These are phyloP conservation scores for Brassica nigra DNA, from an alignment of 345 rosid genomes.

Conservation along the genomic window DNA sequence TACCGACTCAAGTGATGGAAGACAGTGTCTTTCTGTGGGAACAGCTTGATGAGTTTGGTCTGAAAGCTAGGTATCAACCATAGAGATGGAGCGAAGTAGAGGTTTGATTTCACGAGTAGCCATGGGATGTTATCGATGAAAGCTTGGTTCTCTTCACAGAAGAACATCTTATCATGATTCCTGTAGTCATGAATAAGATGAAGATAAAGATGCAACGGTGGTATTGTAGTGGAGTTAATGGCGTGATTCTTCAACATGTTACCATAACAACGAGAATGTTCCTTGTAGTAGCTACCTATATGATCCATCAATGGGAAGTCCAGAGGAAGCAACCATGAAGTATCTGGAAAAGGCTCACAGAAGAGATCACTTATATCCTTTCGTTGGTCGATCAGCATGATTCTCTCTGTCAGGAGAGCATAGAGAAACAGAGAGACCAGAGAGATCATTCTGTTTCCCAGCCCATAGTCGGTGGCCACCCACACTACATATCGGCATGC, in stretches of 20 bases:
- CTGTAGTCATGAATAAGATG: neutral
- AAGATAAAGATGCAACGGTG: neutral
- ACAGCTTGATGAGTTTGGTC: slow-evolving; percentile 19
- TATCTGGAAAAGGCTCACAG: slow-evolving; percentile 61
- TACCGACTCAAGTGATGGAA: slow-evolving; percentile 43
- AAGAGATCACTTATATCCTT: slow-evolving; percentile 53
- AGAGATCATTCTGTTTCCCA: slow-evolving; percentile 62
- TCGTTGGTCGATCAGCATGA: slow-evolving; percentile 58
- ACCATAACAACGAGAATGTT: slow-evolving; percentile 20
- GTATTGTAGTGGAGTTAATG: neutral
- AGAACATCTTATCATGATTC: neutral
- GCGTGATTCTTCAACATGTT: neutral
- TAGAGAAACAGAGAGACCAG: slow-evolving; percentile 62
- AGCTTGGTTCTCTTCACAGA: neutral
- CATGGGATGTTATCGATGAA: slow-evolving; percentile 32
- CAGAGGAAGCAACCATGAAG: slow-evolving; percentile 59
- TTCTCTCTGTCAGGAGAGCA: slow-evolving; percentile 59
- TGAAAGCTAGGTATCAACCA: slow-evolving; percentile 37
- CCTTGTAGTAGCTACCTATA: slow-evolving; percentile 40
- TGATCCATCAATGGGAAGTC: slow-evolving; percentile 50
- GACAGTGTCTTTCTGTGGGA: slow-evolving; percentile 38
- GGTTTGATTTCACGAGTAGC: slow-evolving; percentile 33
- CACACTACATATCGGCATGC: slow-evolving; percentile 60
- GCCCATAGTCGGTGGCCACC: slow-evolving; percentile 48
- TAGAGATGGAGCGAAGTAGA: slow-evolving; percentile 38